Conservation (phyloP, 78 protist genomes). For the Bodo saltans region DNA sequence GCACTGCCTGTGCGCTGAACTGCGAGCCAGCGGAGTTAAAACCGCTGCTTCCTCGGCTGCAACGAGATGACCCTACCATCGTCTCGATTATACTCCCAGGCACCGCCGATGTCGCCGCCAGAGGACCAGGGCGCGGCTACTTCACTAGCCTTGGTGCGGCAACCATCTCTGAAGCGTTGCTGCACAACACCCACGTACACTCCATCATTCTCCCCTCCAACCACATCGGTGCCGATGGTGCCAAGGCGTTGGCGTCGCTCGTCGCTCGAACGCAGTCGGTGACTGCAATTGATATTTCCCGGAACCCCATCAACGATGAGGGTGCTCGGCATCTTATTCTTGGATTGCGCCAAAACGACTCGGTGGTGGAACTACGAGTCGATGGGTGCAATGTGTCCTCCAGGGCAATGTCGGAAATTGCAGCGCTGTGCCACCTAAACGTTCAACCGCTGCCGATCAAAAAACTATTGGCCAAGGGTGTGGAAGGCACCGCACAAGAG, state of each 20-base stretch:
- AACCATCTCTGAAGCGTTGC: not conserved
- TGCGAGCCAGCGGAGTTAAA: not conserved
- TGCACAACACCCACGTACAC: not conserved
- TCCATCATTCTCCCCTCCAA: not conserved
- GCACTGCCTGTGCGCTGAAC: conserved; percentile 1
- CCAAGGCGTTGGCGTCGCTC: not conserved
- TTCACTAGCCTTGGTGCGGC: not conserved
- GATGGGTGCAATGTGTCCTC: not conserved
- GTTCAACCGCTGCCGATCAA: not conserved
- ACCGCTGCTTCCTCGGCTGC: not conserved
- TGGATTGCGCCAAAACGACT: not conserved
- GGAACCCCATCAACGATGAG: not conserved
- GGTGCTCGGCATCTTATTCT: conserved; percentile 11
- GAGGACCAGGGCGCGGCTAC: conserved; percentile 5
- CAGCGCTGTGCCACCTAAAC: not conserved
- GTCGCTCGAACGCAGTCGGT: not conserved
- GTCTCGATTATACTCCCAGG: not conserved
- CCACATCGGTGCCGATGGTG: conserved; percentile 20
- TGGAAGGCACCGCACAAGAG: too few species aligned
- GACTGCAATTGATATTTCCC: conserved; percentile 7
- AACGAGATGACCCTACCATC: not conserved
- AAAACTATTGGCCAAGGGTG: too few species aligned
- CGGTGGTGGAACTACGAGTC: not conserved
- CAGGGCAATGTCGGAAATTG: not conserved
- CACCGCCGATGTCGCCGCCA: not conserved